phyloP scores from a whole-genome alignment of 345 rosid genomes.

The Lumnitzera littorea region DNA sequence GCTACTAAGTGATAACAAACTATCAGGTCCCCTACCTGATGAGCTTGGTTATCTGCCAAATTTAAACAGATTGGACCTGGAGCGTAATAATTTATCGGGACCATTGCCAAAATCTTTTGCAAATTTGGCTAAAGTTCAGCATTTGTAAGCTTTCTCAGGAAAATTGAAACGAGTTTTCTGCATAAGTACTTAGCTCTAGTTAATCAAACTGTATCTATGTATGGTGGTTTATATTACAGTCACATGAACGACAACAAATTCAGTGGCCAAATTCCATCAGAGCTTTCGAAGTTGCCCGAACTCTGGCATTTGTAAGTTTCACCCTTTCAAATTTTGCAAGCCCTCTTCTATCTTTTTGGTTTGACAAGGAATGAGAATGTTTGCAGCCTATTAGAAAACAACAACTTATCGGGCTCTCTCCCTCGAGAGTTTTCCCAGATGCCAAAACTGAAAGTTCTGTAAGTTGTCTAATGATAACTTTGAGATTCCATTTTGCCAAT shows the following conservation, averaged over 20 bases:
- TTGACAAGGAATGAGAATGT: neutral
- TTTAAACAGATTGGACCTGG: conserved; percentile 79
- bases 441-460: conserved; percentile 74
- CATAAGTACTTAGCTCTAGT: neutral
- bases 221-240: conserved; percentile 35
- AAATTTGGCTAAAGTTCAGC: conserved; percentile 55
- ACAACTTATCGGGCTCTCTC: conserved; percentile 77
- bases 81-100: conserved; percentile 73
- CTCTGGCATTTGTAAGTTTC: conserved; percentile 86
- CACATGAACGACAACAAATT: conserved; percentile 97
- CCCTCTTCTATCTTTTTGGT: neutral
- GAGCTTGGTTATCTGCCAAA: conserved; percentile 86
- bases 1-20: conserved; percentile 74
- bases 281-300: conserved; percentile 55
- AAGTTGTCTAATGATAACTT: conserved; percentile 24
- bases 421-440: conserved; percentile 59
- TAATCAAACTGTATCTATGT: neutral
- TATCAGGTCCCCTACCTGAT: conserved; percentile 73
- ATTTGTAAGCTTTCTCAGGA: conserved; percentile 60
- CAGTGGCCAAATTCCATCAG: conserved; percentile 86
- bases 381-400: conserved; percentile 91
- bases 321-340: neutral
- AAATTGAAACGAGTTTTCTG: neutral
- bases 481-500: neutral
- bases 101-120: conserved; percentile 74